Percentiles rank a stretch among this genome's conserved stretches.
These are phyloP conservation scores for Diaporthe nobilis DNA, from an alignment of 2,329 filamentous ascomycete species.

Conservation along the genomic window DNA sequence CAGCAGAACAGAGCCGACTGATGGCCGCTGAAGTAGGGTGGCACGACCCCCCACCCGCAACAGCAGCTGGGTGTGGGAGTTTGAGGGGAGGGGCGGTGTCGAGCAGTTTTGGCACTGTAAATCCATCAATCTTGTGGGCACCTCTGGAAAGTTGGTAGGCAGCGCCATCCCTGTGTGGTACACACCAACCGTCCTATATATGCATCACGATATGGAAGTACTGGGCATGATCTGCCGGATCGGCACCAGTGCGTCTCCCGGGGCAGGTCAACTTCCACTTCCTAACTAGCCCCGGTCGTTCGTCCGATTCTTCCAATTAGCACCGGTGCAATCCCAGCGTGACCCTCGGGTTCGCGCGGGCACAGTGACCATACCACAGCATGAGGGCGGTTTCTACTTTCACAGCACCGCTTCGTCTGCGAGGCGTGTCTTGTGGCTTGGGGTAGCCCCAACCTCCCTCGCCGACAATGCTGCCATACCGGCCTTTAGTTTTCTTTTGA, in stretches of 20 bases:
- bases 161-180: constrained; percentile 24
- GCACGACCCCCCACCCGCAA: not conserved
- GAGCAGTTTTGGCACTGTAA: constrained; percentile 1
- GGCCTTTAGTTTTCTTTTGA: not conserved
- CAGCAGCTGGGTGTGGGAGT: not conserved
- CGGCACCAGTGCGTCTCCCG: constrained; percentile 20
- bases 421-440: constrained; percentile 9
- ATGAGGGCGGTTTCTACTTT: not conserved
- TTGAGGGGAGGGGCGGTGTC: not conserved
- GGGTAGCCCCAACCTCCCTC: not conserved
- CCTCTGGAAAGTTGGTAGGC: not conserved
- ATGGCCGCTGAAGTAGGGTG: constrained; percentile 1
- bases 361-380: constrained; percentile 4
- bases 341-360: not conserved
- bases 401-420: not conserved
- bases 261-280: constrained; percentile 9
- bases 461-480: not conserved
- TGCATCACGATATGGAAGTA: constrained; percentile 16
- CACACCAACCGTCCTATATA: constrained; percentile 17
- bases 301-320: constrained; percentile 20
- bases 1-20: constrained; percentile 7
- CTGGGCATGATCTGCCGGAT: constrained; percentile 30
- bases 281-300: constrained; percentile 22
- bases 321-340: not conserved
- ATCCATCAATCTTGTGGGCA: constrained; percentile 2